Base-by-base conservation (phyloP, 2,329 filamentous ascomycete species). In the Fusarium nanum region DNA sequence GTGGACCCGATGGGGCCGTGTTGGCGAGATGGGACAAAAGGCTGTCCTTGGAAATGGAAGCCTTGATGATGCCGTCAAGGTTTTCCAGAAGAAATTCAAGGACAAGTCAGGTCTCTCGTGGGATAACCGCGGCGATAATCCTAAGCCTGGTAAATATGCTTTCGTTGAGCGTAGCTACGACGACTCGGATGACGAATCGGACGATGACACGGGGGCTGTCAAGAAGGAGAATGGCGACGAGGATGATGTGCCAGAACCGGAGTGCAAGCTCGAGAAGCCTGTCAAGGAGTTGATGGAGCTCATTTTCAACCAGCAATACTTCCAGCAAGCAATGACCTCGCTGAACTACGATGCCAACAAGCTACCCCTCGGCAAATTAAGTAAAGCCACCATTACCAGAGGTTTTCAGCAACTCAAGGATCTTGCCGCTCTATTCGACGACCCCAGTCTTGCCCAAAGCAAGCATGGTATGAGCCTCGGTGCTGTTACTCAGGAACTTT, bases 1-100 rank as follows among this genome's bases (percentile, higher is more conserved):
- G 0, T 95, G 92, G 91, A 93, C 91, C 5, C 86, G 92, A 60
- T 97, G 92, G 92, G 93, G 93, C 23, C 88, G 93, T 23, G 93
- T 97, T 23, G 88, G 89, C 9, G 88, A 90, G 59, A 75, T 71
- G 13, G 89, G 89, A 7, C 83, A 87, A 71, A 83, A 75, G 16
- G 82, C 81, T 14, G 55, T 78, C 4, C 76, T 88, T 3, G 83
- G 83, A 22, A 57, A 76, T 25, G 83, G 84, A 7, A 73, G 67
- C 2, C 75, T 89, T 2, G 68, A 68, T 0, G 76, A 81, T 27
- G 87, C 88, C 2, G 74, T 86, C 34, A 78, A 76, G 32, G 74
- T 84, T 16, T 91, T 90, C 63, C 80, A 88, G 60, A 87, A 85
- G 73, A 89, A 90, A 73, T 91, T 91, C 79, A 87, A 84, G 60